These are phyloP conservation scores for Hydrangea macrophylla DNA, from an alignment of 148 eudicot species.

Conservation along the genomic window DNA sequence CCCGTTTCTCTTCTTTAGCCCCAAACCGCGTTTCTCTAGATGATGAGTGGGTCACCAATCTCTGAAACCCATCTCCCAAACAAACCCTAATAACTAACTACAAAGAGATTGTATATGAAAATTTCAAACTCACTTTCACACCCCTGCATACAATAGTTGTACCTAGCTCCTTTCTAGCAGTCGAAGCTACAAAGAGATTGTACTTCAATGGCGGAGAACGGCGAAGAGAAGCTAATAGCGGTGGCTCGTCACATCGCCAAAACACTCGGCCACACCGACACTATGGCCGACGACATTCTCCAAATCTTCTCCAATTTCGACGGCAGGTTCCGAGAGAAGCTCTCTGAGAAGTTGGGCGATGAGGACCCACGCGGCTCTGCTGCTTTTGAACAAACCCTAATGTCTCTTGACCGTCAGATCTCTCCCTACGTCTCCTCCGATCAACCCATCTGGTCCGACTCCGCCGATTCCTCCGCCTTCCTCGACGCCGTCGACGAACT, in stretches of 20 bases:
- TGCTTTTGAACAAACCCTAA: conserved; percentile 36
- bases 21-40: too few species aligned
- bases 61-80: too few species aligned
- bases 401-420: conserved; percentile 54
- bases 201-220: conserved; percentile 57
- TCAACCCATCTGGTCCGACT: conserved; percentile 60
- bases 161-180: too few species aligned
- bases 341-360: conserved; percentile 38
- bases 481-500: conserved; percentile 61
- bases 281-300: conserved; percentile 85
- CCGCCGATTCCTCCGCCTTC: conserved; percentile 53
- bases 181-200: background rate
- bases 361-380: conserved; percentile 17
- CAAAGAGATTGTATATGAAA: background rate
- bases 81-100: too few species aligned
- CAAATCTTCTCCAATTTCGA: conserved; percentile 92
- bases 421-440: conserved; percentile 48
- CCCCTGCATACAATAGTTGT: background rate
- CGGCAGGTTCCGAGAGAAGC: conserved; percentile 68
- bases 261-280: conserved; percentile 81
- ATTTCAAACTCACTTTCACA: background rate
- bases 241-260: conserved; percentile 91
- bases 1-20: too few species aligned
- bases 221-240: conserved; percentile 93
- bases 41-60: too few species aligned